These are phyloP conservation scores for Noccaea caerulescens DNA, from an alignment of 345 rosid species.

Conservation along the genomic window DNA sequence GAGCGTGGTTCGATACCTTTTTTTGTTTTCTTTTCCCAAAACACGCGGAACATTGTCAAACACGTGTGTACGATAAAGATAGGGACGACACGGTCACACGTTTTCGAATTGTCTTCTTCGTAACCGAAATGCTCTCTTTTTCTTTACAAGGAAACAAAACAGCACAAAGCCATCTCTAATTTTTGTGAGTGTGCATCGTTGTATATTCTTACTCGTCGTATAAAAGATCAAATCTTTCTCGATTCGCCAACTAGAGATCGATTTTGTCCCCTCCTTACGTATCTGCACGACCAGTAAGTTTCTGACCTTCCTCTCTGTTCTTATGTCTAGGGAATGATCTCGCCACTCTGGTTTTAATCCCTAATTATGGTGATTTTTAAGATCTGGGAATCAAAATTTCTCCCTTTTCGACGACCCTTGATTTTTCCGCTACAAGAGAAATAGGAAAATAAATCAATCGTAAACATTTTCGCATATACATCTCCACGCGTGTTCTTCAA, in stretches of 20 bases:
- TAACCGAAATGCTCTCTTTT: conserved; percentile 14
- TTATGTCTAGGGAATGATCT: conserved; percentile 15
- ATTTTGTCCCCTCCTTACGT: not conserved
- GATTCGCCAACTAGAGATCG: conserved; percentile 6
- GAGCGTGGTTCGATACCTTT: too few species aligned
- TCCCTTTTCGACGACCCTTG: not conserved
- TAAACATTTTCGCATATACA: not conserved
- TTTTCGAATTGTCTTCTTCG: conserved; percentile 2
- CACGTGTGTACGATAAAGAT: conserved; percentile 3
- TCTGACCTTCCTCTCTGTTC: not conserved
- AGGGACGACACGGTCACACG: conserved; percentile 6
- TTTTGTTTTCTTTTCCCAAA: too few species aligned
- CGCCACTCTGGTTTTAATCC: conserved; percentile 8
- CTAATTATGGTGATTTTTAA: not conserved
- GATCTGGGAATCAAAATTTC: conserved; percentile 5
- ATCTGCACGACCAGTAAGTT: conserved; percentile 38
- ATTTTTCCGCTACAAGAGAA: conserved; percentile 19
- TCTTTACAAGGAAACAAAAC: conserved; percentile 7
- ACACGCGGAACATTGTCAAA: conserved; percentile 4
- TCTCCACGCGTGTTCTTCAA: not conserved
- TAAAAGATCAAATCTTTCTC: conserved; percentile 13
- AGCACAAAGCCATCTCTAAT: not conserved
- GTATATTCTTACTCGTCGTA: not conserved
- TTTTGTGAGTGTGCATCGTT: conserved; percentile 2
- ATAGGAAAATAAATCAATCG: not conserved